Conservation (phyloP, 2,329 filamentous ascomycete genomes). For the Alternaria alternata region DNA sequence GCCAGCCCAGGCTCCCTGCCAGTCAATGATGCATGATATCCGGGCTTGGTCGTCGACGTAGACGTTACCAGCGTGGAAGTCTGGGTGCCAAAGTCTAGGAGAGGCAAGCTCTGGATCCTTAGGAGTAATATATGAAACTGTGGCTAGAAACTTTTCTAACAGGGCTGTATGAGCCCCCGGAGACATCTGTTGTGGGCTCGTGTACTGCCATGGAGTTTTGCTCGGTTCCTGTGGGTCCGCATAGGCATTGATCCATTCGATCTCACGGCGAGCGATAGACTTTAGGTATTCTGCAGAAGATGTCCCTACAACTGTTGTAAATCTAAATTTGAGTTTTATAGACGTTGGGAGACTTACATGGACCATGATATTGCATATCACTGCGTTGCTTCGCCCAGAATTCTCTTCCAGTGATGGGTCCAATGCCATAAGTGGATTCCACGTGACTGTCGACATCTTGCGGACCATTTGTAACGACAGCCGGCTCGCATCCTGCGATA, state of each 20-base stretch:
- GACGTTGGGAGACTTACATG: constrained; percentile 26
- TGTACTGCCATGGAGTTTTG: constrained; percentile 45
- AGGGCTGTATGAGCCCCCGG: constrained; percentile 28
- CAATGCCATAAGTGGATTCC: constrained; percentile 31
- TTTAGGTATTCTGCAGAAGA: constrained; percentile 33
- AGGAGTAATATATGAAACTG: constrained; percentile 37
- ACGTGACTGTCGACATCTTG: constrained; percentile 24
- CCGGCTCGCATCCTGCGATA: constrained; percentile 43
- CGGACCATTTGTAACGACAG: constrained; percentile 25
- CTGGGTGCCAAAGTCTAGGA: constrained; percentile 38
- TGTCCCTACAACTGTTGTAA: constrained; percentile 27
- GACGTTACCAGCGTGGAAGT: constrained; percentile 42
- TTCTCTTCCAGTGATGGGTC: constrained; percentile 34
- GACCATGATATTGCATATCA: constrained; percentile 33
- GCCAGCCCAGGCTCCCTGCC: constrained; percentile 35
- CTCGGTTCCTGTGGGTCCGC: constrained; percentile 31
- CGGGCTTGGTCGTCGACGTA: constrained; percentile 31
- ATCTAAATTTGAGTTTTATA: constrained; percentile 5
- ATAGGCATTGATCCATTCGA: constrained; percentile 43
- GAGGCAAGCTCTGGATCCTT: constrained; percentile 32
- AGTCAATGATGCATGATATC: constrained; percentile 43
- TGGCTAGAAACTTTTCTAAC: constrained; percentile 30
- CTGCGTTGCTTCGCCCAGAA: constrained; percentile 35
- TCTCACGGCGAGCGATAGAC: constrained; percentile 46
- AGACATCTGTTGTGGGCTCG: constrained; percentile 37